Conservation (phyloP, 2,329 filamentous ascomycete species). For the Parascedosporium putredinis region DNA sequence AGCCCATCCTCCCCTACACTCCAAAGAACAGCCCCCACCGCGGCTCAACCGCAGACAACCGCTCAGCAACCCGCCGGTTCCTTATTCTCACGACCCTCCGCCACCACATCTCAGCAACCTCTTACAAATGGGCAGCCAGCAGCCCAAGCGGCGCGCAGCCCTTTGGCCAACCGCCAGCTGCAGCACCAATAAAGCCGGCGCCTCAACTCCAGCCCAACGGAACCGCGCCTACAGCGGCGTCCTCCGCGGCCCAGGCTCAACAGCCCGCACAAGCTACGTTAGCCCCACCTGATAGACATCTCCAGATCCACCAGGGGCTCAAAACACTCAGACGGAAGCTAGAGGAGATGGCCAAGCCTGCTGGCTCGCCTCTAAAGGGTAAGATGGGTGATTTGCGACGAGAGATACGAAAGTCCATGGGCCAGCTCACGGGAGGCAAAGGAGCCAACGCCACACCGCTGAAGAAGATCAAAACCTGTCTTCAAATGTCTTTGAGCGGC, state of each 20-base stretch:
- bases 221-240: neutral
- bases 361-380: constrained; percentile 43
- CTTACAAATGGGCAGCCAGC: neutral
- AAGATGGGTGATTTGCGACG: constrained; percentile 62
- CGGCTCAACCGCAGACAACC: neutral
- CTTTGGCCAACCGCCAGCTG: constrained; percentile 1
- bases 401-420: constrained; percentile 60
- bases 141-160: neutral
- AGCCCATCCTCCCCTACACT: constrained; percentile 10
- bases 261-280: constrained; percentile 4
- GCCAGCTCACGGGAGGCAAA: constrained; percentile 59
- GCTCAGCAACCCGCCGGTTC: neutral
- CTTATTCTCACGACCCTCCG: neutral
- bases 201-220: constrained; percentile 2
- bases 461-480: constrained; percentile 24
- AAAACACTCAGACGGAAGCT: constrained; percentile 56
- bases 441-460: constrained; percentile 41
- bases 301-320: constrained; percentile 55
- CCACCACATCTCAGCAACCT: neutral
- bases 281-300: constrained; percentile 29
- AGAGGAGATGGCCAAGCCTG: constrained; percentile 41
- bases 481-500: constrained; percentile 44
- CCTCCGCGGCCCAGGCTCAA: constrained; percentile 1
- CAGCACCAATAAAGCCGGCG: neutral
- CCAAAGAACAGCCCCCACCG: constrained; percentile 2